Evolutionary conservation across 2,329 filamentous ascomycete genomes (phyloP), one percentile per base, ranked within the genome.

Genomic region (Achaetomium macrosporum): DNA sequence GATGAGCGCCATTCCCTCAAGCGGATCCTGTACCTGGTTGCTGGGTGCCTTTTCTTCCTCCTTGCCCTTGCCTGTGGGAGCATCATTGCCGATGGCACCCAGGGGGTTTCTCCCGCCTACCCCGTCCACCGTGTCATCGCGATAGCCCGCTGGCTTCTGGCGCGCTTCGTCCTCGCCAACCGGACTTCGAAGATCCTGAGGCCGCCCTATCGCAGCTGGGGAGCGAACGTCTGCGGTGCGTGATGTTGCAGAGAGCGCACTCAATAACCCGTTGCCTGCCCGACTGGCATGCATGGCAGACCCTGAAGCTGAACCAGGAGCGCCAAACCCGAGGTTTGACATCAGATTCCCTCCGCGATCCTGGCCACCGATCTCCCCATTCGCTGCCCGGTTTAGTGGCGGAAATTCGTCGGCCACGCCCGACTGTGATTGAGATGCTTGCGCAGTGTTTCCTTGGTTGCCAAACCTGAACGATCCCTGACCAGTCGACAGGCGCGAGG

Each of bases 211-310:
- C 64, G 47, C 46, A 54, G 59, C 56, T 2, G 78, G 75, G 35
- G 78, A 76, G 51, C 76, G 75, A 31, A 65, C 67, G 43, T 83
- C 76, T 42, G 70, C 68, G 35, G 74, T 66, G 50, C 80, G 73
- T 53, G 69, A 76, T 57, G 77, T 84, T 5, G 79, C 80, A 41
- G 81, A 82, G n/a, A 85, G 68, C 3, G 81, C 82, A 62, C 82
- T 85, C 42, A 85, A 68, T 37, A 85, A 70, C 9, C 82, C 82
- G 62, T 85, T 85, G 12, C 77, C 81, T 17, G 66, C 65, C 51
- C 79, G 71, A 52, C 69, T 74, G 39, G 68, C 67, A 51, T 73
- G 72, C 48, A 71, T 63, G 17, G 71, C 57, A 39, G 65, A 63
- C 40, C 68, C 65, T 54, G 72, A 58, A 5, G 69, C 65, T 46